Base-by-base conservation (phyloP, 1,284 basidiomycete species). In the Xerocomus nothofagi region DNA sequence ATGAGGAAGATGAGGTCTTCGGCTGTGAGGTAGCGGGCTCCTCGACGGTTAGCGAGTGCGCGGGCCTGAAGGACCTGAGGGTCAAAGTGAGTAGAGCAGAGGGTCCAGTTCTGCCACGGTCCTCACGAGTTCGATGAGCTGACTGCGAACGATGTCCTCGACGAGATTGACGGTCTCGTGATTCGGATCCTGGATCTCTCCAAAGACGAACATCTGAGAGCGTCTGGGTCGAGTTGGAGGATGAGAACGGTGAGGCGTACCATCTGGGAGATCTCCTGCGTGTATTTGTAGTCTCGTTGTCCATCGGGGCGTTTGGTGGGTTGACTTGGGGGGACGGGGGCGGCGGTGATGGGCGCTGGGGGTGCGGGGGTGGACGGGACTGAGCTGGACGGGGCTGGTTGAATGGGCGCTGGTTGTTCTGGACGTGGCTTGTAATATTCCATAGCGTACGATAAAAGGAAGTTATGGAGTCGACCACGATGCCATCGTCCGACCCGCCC, bases 1-100 rank as follows among this genome's bases (percentile, higher is more conserved):
- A 98, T 95, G 58, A 98, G 83, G 61, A 98, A 98, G 59, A 99
- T 93, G 50, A 98, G 83, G 70, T 99, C 96, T 69, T 98, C 95
- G 1, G 93, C 86, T 0, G 91, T 86, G 30, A 98, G 78, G 60
- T 87, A 92, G 24, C 92, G 86, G 9, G 91, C 91, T 0, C 87
- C 87, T 9, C 93, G 85, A 32, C 90, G 81, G 45, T 80, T 86
- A 0, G 94, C 91, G 10, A 95, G 77, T 2, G 82, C 81, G 15
- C 93, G 84, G 3, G 95, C 94, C 73, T 97, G 93, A 0, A 95
- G 80, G 54, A 98, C 90, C 94, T 97, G 58, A 21, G 27, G 10
- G 23, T 29, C 8, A n/a, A 1, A 29, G 33, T 42, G 7, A 36
- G 34, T 17, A 33, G 9, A 40, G 36, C 5, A n/a, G n/a, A n/a